Evolutionary conservation across 2,329 filamentous ascomycete genomes (phyloP), one percentile per base, ranked within the genome.

Genomic region (Thermoascus crustaceus): DNA sequence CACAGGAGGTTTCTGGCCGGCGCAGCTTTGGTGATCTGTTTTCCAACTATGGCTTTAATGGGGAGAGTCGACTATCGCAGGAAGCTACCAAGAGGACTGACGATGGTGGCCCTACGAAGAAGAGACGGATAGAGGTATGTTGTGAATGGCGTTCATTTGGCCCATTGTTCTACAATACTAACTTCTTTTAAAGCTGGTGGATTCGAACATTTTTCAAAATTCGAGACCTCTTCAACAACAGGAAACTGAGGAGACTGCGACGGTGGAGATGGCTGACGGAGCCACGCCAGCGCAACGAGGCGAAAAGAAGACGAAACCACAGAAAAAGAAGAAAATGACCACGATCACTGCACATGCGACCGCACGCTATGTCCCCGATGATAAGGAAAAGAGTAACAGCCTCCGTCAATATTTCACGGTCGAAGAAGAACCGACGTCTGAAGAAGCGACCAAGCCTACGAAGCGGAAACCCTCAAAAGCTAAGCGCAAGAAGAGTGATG

Each of bases 261-360:
- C 30, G 19, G 21, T 25, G 17, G 32, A 35, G 3, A 27, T 16
- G 8, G 18, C 23, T 9, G n/a, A 8, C 24, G 20, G 39, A 27
- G 23, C 35, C 7, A 37, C 44, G 13, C 38, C 43, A 33, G 38
- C 38, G 3, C 39, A 38, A 6, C 40, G 42, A 13, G 4, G 37
- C 5, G 45, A 43, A 24, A 50, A 48, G 31, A 52, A 52, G 24
- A 24, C 43, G 14, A 81, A 76, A 45, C 64, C 67, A 4, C 62
- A n/a, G n/a, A n/a, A 71, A 3, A 78, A 76, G 57, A 86, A 83
- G 60, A 88, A 82, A 55, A 62, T 78, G 0, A 77, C 76, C 25
- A 93, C 85, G 0, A 80, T 94, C 38, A 94, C 86, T 0, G 83
- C 78, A 25, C 63, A 84, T 32, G 83, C 85, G 7, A 89, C 80